phyloP scores from a whole-genome alignment of 2,329 filamentous ascomycete genomes.

The Phaeosphaeria sp. region DNA sequence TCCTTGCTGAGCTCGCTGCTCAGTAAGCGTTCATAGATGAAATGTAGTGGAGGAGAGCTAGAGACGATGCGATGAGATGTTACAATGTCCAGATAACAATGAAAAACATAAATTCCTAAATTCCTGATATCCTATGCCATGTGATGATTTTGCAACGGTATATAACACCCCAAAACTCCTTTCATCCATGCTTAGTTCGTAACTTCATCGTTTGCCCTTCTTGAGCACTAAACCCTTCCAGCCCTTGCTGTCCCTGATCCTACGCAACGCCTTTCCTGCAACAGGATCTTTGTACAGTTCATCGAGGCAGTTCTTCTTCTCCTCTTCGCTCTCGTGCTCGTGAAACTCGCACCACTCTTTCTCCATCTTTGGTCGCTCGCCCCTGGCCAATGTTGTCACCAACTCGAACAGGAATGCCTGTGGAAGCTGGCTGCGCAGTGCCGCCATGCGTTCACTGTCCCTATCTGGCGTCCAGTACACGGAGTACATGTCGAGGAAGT shows the following conservation, averaged over 20 bases:
- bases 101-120: neutral
- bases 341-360: constrained; percentile 48
- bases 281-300: constrained; percentile 39
- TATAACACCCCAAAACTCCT: constrained; percentile 4
- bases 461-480: constrained; percentile 47
- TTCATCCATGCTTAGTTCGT: neutral
- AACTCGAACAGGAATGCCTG: constrained; percentile 45
- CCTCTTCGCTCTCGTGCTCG: constrained; percentile 42
- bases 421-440: constrained; percentile 41
- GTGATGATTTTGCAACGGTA: neutral
- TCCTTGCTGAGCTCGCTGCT: constrained; percentile 44
- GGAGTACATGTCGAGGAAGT: constrained; percentile 47
- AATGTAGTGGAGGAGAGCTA: neutral
- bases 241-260: constrained; percentile 44
- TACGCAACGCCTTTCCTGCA: constrained; percentile 37
- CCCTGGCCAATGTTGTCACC: constrained; percentile 40
- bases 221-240: constrained; percentile 47
- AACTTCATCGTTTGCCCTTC: constrained; percentile 41
- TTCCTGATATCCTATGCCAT: neutral
- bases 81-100: neutral
- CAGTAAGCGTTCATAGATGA: neutral
- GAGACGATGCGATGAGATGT: neutral
- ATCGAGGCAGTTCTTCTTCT: constrained; percentile 43
- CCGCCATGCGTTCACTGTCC: constrained; percentile 39
- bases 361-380: constrained; percentile 44